Base-by-base conservation (phyloP, 495 filamentous ascomycete species). In the Parathielavia appendiculata region DNA sequence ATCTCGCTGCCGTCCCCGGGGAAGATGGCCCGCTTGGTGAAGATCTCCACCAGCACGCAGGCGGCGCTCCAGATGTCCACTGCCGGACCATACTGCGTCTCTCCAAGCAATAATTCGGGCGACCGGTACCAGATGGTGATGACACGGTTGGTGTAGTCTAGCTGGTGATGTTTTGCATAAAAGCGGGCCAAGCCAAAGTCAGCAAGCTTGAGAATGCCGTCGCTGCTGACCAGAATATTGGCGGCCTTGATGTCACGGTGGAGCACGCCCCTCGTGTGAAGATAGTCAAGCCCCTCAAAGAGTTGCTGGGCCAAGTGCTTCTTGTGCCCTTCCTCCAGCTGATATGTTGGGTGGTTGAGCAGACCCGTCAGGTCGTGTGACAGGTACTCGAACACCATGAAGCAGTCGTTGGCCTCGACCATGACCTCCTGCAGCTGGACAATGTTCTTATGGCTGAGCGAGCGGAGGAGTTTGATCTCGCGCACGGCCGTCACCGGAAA, bases 301-400 rank as follows among this genome's bases (percentile, higher is more conserved):
- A 99, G 83, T 65, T 99, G 95, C 66, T 86, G 86, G 2, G 91
- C 89, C 16, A 99, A 81, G 69, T 97, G 85, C 70, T 99, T 99
- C 70, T 95, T 96, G 63, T 97, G 91, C 0, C 86, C 81, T 11
- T 84, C 76, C 13, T 92, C 88, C 14, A 99, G 83, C 47, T 87
- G 86, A 70, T 95, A 97, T 8, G 86, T 89, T 5, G 95, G 95
- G 67, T 99, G 95, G 64, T 97, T 97, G 58, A 98, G 86, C 40
- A 83, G 69, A 17, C 80, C 80, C 6, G 77, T 79, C 54, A 79
- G 63, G 46, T 99, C 95, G 68, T 99, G 95, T 17, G 92, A 92
- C 30, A 97, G 83, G 68, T 99, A 99, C 68, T 99, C 95, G 61
- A 99, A 99, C 10, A 99, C 95, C 95, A 99, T 99, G 74, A 93